phyloP scores from a whole-genome alignment of 352 stramenopile species.

The Phytophthora tubulina region DNA sequence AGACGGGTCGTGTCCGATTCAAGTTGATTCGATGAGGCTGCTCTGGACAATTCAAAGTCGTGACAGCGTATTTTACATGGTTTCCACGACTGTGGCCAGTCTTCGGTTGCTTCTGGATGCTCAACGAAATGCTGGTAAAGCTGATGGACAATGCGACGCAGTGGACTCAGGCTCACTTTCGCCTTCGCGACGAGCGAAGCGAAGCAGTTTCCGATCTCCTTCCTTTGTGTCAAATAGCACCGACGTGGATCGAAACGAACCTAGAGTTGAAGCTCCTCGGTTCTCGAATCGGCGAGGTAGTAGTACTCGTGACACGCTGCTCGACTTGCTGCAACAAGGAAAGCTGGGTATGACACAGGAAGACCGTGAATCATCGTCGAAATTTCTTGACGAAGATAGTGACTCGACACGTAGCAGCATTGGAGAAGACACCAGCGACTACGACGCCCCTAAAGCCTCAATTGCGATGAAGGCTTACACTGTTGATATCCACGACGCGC shows the following conservation, averaged over 20 bases:
- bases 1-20: slow-evolving; percentile 78
- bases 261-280: slow-evolving; percentile 1
- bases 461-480: slow-evolving; percentile 80
- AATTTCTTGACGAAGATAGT: slow-evolving; percentile 19
- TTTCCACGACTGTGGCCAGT: slow-evolving; percentile 62
- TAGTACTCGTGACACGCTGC: slow-evolving; percentile 67
- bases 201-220: slow-evolving; percentile 32
- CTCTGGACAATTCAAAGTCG: slow-evolving; percentile 84
- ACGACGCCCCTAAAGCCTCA: slow-evolving; percentile 33
- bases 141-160: slow-evolving; percentile 8
- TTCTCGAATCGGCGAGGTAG: slow-evolving; percentile 46
- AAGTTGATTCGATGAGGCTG: slow-evolving; percentile 85
- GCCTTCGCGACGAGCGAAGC: slow-evolving; percentile 21
- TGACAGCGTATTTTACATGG: slow-evolving; percentile 79
- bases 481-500: slow-evolving; percentile 75
- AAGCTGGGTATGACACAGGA: slow-evolving; percentile 60
- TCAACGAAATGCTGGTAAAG: slow-evolving; percentile 23
- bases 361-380: slow-evolving; percentile 32
- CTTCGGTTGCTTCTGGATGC: slow-evolving; percentile 58
- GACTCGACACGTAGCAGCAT: slow-evolving; percentile 22
- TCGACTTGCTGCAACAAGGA: slow-evolving; percentile 80
- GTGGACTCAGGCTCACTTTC: slow-evolving; percentile 1
- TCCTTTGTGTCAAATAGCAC: slow-evolving; percentile 20
- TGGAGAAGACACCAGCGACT: slow-evolving; percentile 27
- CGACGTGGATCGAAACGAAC: background rate